Percentiles rank a stretch among this genome's conserved stretches.
These are phyloP conservation scores for Neopestalotiopsis rosae DNA, from an alignment of 2,329 filamentous ascomycete genomes.

Conservation along the genomic window DNA sequence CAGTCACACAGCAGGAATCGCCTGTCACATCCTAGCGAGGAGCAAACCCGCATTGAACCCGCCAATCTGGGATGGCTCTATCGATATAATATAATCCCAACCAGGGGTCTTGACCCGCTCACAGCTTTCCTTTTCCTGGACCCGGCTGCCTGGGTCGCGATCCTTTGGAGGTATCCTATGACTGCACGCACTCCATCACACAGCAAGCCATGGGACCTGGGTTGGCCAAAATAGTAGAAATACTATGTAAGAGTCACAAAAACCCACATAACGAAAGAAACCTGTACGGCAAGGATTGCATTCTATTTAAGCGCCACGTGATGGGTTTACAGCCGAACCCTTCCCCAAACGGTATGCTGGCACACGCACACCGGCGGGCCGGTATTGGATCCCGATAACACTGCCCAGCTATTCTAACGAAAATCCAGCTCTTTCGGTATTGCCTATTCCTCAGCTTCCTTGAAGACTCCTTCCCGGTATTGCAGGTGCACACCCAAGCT, in stretches of 20 bases:
- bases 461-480: background rate
- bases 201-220: background rate
- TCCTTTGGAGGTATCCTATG: background rate
- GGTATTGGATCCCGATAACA: background rate
- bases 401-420: background rate
- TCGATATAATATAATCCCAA: background rate
- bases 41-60: background rate
- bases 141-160: constrained; percentile 1
- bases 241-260: background rate
- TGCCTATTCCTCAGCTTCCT: background rate
- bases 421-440: background rate
- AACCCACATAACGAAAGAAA: background rate
- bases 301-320: background rate
- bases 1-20: background rate
- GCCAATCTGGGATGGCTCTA: background rate
- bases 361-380: background rate
- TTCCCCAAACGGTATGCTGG: background rate
- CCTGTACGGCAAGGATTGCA: background rate
- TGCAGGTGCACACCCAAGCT: background rate
- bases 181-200: background rate
- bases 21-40: background rate
- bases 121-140: background rate
- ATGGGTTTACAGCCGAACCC: background rate
- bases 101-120: background rate
- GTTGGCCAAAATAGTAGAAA: background rate